Evolutionary conservation across 371 early-diverging fungal genomes (phyloP).

Genomic region (Mucor indicus): DNA sequence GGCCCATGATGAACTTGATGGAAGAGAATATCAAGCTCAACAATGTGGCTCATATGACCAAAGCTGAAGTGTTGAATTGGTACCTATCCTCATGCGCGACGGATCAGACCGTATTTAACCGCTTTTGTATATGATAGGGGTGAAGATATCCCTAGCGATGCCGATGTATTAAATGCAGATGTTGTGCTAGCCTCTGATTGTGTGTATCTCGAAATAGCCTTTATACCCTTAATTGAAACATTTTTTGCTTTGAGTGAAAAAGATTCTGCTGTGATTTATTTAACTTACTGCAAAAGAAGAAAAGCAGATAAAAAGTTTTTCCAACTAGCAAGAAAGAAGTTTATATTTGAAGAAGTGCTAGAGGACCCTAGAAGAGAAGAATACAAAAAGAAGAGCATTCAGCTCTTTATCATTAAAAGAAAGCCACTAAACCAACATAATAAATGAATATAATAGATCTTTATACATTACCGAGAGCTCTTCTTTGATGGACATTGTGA

Average conservation of each 20-base stretch:
- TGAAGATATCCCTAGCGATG: conserved; percentile 14
- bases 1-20: conserved; percentile 44
- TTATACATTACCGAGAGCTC: too few species aligned
- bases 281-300: conserved; percentile 42
- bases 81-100: too few species aligned
- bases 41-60: conserved; percentile 7
- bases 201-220: conserved; percentile 46
- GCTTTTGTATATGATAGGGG: too few species aligned
- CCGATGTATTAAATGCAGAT: conserved; percentile 24
- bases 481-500: too few species aligned
- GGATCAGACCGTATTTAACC: too few species aligned
- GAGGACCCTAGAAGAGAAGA: conserved; percentile 30
- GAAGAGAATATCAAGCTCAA: conserved; percentile 37
- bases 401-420: conserved; percentile 31
- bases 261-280: conserved; percentile 34
- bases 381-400: conserved; percentile 19
- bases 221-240: conserved; percentile 43
- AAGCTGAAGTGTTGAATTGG: conserved; percentile 37
- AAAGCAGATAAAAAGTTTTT: conserved; percentile 52
- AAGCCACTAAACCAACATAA: too few species aligned
- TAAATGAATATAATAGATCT: too few species aligned
- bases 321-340: conserved; percentile 38
- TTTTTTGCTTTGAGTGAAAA: conserved; percentile 24
- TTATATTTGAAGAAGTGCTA: conserved; percentile 27
- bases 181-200: conserved; percentile 51